Conservation (phyloP, 1,284 basidiomycete species). For the Puccinia polysora region DNA sequence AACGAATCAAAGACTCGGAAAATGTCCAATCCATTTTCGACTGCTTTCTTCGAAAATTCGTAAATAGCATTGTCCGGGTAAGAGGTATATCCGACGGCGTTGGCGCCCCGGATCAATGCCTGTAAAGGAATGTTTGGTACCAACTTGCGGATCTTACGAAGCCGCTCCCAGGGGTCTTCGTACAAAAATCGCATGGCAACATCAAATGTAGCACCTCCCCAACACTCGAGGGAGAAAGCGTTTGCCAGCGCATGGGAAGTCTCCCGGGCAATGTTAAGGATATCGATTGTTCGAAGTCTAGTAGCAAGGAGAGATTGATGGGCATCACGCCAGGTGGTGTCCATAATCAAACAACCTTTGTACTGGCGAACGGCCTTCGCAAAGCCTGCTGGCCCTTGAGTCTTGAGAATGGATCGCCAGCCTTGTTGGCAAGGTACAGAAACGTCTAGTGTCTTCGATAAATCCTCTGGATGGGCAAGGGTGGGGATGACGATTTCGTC, state of each 20-base stretch:
- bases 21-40: constrained; percentile 98
- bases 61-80: constrained; percentile 99
- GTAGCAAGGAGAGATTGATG: constrained; percentile 98
- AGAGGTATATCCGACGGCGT: constrained; percentile 97
- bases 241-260: constrained; percentile 91
- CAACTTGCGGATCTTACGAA: constrained; percentile 86
- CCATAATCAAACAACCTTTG: constrained; percentile 70
- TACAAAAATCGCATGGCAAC: constrained; percentile 99
- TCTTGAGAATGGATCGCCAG: constrained; percentile 98
- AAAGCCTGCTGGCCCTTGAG: constrained; percentile 95
- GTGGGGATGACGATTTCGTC: constrained; percentile 80
- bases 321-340: constrained; percentile 99
- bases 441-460: constrained; percentile 69
- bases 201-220: constrained; percentile 99
- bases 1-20: constrained; percentile 99
- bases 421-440: constrained; percentile 77
- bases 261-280: constrained; percentile 98
- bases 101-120: constrained; percentile 96
- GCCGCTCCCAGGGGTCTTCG: constrained; percentile 98
- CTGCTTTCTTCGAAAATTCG: constrained; percentile 72
- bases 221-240: constrained; percentile 95
- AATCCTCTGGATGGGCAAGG: constrained; percentile 72
- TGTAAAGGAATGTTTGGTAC: constrained; percentile 99
- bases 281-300: constrained; percentile 90
- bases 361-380: constrained; percentile 97